Evolutionary conservation across 2,329 filamentous ascomycete species (phyloP), one percentile per base, ranked within the genome.

Genomic region (Botrytis pseudocinerea): DNA sequence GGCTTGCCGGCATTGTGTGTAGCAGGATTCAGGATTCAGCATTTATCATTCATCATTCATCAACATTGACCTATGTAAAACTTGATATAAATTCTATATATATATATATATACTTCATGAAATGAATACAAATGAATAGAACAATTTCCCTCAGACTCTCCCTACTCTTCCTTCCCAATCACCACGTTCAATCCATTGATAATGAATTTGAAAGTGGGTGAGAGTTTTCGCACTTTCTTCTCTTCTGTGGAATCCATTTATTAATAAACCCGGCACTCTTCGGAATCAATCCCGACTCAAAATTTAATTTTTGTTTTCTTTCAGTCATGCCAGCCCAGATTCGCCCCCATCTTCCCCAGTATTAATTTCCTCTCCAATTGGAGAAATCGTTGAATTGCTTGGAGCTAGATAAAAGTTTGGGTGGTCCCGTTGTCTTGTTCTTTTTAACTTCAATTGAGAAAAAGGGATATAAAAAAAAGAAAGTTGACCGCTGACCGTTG

Each of bases 331-430:
- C 51, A 28, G n/a, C n/a, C 51, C n/a, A 28, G 51, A 57, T 57
- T 57, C 51, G 51, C 51, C 51, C 51, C 51, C 51, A 57, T 57
- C 51, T 57, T 57, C 51, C 51, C 51, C 51, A 57, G n/a, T 57
- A 18, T 57, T 57, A 57, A 57, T 57, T 57, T 28, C 51, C 51
- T 28, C n/a, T 28, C 51, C 51, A 57, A 57, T 57, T 57, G 51
- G 51, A 57, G 51, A 57, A 57, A 57, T 28, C n/a, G 51, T 57
- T 28, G 51, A 57, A 57, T 28, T 28, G 51, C 51, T 28, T 57
- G 51, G 51, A 57, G 51, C 51, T 28, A 57, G 14, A 57, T 28
- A 57, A 57, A 57, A 28, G 25, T 57, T 16, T 28, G 51, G 51
- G 28, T 57, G 51, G n/a, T 18, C n/a, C 51, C 51, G 7, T 57